Percentiles rank a stretch among this genome's conserved stretches.
Evolutionary conservation across 768 basidiomycete species (phyloP).

Genomic region (Suillus subluteus): DNA sequence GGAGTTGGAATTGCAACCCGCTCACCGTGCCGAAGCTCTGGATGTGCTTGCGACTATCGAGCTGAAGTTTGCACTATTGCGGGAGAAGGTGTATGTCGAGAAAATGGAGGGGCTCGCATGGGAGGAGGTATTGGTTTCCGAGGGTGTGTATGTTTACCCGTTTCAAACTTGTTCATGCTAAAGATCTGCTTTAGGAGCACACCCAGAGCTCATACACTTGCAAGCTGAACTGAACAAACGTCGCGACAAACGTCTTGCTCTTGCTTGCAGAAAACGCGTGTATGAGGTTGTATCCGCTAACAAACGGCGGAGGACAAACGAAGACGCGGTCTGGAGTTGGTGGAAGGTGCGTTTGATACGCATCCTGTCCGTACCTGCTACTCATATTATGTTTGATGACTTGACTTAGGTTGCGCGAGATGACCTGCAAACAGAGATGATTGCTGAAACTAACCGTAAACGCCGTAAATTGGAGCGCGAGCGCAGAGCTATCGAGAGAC

Average conservation of each 20-base stretch:
- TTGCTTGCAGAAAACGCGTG: slow-evolving; percentile 74
- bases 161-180: slow-evolving; percentile 7
- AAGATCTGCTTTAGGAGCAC: slow-evolving; percentile 55
- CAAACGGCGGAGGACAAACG: slow-evolving; percentile 69
- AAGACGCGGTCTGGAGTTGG: slow-evolving; percentile 82
- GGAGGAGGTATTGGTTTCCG: slow-evolving; percentile 82
- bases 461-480: slow-evolving; percentile 85
- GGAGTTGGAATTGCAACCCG: slow-evolving; percentile 76
- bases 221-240: slow-evolving; percentile 79
- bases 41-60: slow-evolving; percentile 90
- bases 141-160: slow-evolving; percentile 54
- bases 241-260: slow-evolving; percentile 78
- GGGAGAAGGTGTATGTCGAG: slow-evolving; percentile 90
- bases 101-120: slow-evolving; percentile 90
- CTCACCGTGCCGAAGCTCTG: slow-evolving; percentile 84
- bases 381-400: neutral
- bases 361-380: neutral
- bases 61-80: slow-evolving; percentile 85
- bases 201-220: slow-evolving; percentile 85
- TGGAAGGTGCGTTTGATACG: slow-evolving; percentile 70
- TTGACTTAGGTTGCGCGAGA: slow-evolving; percentile 66
- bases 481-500: slow-evolving; percentile 75
- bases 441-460: slow-evolving; percentile 88
- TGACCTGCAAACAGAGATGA: slow-evolving; percentile 83
- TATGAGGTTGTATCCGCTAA: slow-evolving; percentile 67